phyloP scores from a whole-genome alignment of 169 alveolate species.

The Fabrea salina region DNA sequence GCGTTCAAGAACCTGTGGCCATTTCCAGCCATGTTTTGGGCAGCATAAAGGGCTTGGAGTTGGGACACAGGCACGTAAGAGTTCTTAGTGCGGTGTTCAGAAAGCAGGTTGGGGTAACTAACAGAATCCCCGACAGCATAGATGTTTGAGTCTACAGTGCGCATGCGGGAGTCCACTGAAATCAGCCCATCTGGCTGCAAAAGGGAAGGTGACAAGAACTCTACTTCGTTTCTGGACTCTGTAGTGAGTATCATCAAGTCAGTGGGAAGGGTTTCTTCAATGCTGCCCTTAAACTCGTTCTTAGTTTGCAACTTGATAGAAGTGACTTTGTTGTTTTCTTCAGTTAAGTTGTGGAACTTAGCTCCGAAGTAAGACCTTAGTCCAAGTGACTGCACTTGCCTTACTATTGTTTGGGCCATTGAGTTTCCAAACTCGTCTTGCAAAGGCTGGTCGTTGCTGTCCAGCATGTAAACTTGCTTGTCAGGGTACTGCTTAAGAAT shows the following conservation, averaged over 20 bases:
- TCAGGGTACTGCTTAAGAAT: background rate
- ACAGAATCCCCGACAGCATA: conserved; percentile 30
- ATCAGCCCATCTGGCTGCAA: background rate
- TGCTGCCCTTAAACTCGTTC: background rate
- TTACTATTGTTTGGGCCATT: background rate
- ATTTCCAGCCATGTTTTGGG: background rate
- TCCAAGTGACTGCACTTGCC: background rate
- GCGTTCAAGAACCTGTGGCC: background rate
- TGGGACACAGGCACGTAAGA: conserved; percentile 16
- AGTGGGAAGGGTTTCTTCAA: background rate
- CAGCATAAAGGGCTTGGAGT: background rate
- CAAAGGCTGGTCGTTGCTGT: background rate
- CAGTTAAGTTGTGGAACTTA: background rate
- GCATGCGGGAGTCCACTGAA: background rate
- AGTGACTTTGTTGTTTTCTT: background rate
- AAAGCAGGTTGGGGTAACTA: background rate
- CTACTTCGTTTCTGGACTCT: background rate
- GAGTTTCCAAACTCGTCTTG: background rate
- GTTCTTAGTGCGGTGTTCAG: background rate
- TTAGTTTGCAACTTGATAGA: background rate
- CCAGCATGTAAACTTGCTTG: background rate
- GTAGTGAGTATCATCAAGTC: conserved; percentile 3
- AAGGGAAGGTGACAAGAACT: background rate
- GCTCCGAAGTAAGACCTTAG: background rate
- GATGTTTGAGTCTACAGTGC: conserved; percentile 3